phyloP scores from a whole-genome alignment of 1,139 yeast genomes.

The Ogataea hybrid region DNA sequence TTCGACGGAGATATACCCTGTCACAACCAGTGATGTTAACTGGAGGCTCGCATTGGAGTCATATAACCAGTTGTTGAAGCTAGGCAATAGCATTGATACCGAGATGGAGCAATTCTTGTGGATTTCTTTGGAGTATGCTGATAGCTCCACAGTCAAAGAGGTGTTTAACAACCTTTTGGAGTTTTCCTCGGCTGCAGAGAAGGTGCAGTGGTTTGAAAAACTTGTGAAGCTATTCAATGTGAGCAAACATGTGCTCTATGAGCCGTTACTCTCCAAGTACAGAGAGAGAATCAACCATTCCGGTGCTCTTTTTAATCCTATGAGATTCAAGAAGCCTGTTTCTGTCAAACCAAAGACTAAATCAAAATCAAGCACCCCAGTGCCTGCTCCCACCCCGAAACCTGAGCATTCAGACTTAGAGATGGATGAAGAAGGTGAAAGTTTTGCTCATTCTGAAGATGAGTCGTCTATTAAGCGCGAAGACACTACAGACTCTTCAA shows the following conservation, averaged over 20 bases:
- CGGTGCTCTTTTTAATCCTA: conserved; percentile 28
- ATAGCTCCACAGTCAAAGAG: conserved; percentile 27
- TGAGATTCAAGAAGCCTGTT: conserved; percentile 6
- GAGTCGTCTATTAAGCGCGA: conserved; percentile 25
- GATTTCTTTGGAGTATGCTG: conserved; percentile 41
- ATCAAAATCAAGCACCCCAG: conserved; percentile 4
- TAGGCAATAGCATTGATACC: conserved; percentile 26
- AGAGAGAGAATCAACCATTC: conserved; percentile 29
- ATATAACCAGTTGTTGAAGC: conserved; percentile 36
- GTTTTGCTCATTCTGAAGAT: conserved; percentile 23
- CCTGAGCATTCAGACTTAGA: conserved; percentile 12
- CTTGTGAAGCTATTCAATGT: conserved; percentile 36
- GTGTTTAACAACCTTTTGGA: conserved; percentile 32
- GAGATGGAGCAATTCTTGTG: conserved; percentile 41
- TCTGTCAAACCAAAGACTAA: neutral
- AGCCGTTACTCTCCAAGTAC: conserved; percentile 28
- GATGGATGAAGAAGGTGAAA: conserved; percentile 27
- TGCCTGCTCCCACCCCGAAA: conserved; percentile 6
- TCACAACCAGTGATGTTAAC: conserved; percentile 35
- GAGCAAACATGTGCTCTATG: conserved; percentile 34
- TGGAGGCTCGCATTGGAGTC: conserved; percentile 36
- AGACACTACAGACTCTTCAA: conserved; percentile 19
- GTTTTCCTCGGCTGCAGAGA: conserved; percentile 25
- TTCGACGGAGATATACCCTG: conserved; percentile 34
- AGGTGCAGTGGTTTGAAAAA: conserved; percentile 37